Percentiles rank a stretch among this genome's conserved stretches.
phyloP scores from a whole-genome alignment of 2,329 filamentous ascomycete genomes.

The Arthrobotrys pseudoclavata region DNA sequence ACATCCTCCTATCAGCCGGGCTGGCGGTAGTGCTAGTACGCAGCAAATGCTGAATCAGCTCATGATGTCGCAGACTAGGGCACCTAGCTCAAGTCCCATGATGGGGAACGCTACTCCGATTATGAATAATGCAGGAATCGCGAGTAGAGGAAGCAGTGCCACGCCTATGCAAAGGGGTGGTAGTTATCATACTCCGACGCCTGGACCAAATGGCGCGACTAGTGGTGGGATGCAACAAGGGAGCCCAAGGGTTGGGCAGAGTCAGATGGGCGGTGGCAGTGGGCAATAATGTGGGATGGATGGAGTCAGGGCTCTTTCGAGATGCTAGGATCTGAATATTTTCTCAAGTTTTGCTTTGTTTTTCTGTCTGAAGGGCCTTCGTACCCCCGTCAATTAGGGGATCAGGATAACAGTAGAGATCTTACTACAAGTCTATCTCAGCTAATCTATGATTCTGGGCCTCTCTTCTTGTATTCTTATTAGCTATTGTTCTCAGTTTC shows the following conservation, averaged over 20 bases:
- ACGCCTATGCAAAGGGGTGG: conserved; percentile 59
- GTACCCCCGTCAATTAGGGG: background rate
- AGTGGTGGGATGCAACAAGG: conserved; percentile 41
- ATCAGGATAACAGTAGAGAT: background rate
- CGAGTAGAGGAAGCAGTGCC: conserved; percentile 47
- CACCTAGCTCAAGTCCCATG: conserved; percentile 55
- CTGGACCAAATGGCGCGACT: conserved; percentile 29
- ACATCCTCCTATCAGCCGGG: conserved; percentile 45
- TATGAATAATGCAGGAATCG: conserved; percentile 41
- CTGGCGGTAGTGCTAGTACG: conserved; percentile 40
- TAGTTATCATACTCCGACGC: conserved; percentile 54
- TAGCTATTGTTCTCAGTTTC: conserved; percentile 20
- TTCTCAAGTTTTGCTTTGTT: background rate
- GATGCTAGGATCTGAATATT: background rate
- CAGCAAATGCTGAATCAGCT: conserved; percentile 58
- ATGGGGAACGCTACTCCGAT: conserved; percentile 57
- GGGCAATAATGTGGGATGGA: conserved; percentile 2
- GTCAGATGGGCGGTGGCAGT: conserved; percentile 28
- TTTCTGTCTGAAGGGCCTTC: background rate
- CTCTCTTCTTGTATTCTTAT: conserved; percentile 23
- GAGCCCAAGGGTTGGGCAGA: conserved; percentile 39
- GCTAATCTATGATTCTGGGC: background rate
- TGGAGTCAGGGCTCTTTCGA: background rate
- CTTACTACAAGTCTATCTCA: background rate
- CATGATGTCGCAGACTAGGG: conserved; percentile 57